Percentiles rank a stretch among this genome's conserved stretches.
Evolutionary conservation across 2,329 filamentous ascomycete genomes (phyloP).

Genomic region (Pyrenochaeta sp.): DNA sequence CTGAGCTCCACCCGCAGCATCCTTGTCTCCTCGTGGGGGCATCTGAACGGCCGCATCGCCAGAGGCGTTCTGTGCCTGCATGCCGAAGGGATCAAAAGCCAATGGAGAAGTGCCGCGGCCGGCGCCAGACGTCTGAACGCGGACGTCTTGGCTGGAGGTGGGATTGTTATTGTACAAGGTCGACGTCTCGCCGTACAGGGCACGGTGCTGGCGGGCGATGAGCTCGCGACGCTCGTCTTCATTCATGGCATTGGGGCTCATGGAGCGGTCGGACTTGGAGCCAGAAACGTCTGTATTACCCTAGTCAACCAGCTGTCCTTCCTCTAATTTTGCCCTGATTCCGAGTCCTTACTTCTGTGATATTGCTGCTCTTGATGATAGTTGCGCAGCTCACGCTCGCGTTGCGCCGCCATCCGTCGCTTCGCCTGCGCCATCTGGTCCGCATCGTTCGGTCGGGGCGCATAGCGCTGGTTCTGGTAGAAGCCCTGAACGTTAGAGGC

Average conservation of each 20-base stretch:
- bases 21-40: conserved; percentile 56
- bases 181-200: conserved; percentile 81
- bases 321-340: conserved; percentile 71
- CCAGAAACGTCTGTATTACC: conserved; percentile 74
- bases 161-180: conserved; percentile 74
- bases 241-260: conserved; percentile 86
- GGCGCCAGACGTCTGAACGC: conserved; percentile 65
- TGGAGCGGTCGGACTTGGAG: conserved; percentile 83
- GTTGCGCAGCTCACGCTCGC: conserved; percentile 98
- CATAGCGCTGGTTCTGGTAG: conserved; percentile 92
- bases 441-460: conserved; percentile 86
- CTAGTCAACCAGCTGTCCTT: conserved; percentile 58
- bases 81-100: conserved; percentile 75
- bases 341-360: conserved; percentile 95
- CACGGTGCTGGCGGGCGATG: conserved; percentile 94
- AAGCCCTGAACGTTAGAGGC: conserved; percentile 88
- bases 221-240: conserved; percentile 96
- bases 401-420: conserved; percentile 98
- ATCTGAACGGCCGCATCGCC: conserved; percentile 63
- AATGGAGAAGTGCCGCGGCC: conserved; percentile 80
- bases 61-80: conserved; percentile 59
- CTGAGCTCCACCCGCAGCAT: conserved; percentile 58
- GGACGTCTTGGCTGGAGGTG: conserved; percentile 71
- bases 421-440: conserved; percentile 99
- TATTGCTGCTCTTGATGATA: conserved; percentile 99